Base-by-base conservation (phyloP, 495 filamentous ascomycete species). In the Poronia punctata region DNA sequence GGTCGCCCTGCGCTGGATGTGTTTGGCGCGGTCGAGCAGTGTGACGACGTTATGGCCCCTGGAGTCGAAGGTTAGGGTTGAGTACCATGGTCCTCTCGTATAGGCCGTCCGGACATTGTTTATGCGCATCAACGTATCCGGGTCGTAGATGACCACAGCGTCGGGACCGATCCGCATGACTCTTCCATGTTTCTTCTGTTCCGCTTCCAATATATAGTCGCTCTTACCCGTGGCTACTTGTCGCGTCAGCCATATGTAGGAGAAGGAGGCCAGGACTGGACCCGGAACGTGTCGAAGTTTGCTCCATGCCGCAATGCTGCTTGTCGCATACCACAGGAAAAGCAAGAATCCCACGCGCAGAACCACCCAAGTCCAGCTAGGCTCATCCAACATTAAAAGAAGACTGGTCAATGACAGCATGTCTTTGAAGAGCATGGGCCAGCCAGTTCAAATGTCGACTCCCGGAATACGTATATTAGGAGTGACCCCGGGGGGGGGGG, bases 221-320 rank as follows among this genome's bases (percentile, higher is more conserved):
- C 38, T 40, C 1, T 3, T 12, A 4, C 38, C 38, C 11, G 11
- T 25, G 8, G n/a, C n/a, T n/a, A n/a, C n/a, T n/a, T n/a, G n/a
- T n/a, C n/a, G n/a, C n/a, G n/a, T n/a, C n/a, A n/a, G n/a, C 38
- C 38, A 40, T 24, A 40, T 16, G 17, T 40, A 8, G 28, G 27
- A 32, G 10, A 40, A 40, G 20, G 38, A 40, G 2, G 38, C 38
- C 2, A 40, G 24, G 12, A 40, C 31, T 5, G 38, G 38, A 3
- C 38, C 38, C 7, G 38, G 38, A 24, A 40, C 19, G 25, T 40
- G 38, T 1, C 38, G 38, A n/a, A 40, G 38, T 14, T 18, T 31
- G 19, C 33, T 17, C 38, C 38, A 40, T 1, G 28, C 38, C 14
- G 24, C 19, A 24, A 32, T 10, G 14, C 27, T 23, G 10, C 38